Evolutionary conservation across 345 rosid species (phyloP), one percentile per base, ranked within the genome.

Genomic region (Lepidium aucheri): DNA sequence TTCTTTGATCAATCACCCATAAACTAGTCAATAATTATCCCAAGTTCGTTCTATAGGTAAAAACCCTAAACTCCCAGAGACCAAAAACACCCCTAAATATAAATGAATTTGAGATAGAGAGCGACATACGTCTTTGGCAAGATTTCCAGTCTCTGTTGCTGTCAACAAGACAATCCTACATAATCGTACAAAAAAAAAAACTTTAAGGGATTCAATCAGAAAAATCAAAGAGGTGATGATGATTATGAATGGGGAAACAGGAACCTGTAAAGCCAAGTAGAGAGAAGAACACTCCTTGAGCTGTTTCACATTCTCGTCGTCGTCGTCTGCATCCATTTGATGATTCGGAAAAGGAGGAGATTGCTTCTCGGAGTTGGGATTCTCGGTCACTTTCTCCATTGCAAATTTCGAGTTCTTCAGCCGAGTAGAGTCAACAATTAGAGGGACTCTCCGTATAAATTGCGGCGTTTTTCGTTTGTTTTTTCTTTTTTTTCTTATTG

Each of bases 231-330:
- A 41, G 22, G 9, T 47, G 33, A 24, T 16, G 70, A 24, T 13
- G 70, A 46, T 16, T 1, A n/a, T 5, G 26, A 44, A 9, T 15
- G 36, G 34, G 16, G 34, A 12, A 40, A 51, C 32, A 38, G 9
- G 61, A 44, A 84, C 97, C 88, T 93, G 98, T 52, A 86, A 70
- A 49, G 91, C 69, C 41, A 90, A 67, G 73, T 93, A 90, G 63
- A 85, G 67, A 58, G 86, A 67, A 63, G 97, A 90, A 74, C 97
- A 93, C 35, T 93, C 88, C 32, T 65, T 67, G 47, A 93, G 90
- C 74, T 90, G 98, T 81, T 86, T 93, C 65, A 90, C 94, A 83
- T 76, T 90, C 82, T 83, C 94, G 30, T 90, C 97, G 0, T 87
- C 97, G 4, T 85, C 94, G n/a, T 81, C 90, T 24, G 87, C 90